phyloP scores from a whole-genome alignment of 192 early-diverging fungal species.

The Coemansia sp. region DNA sequence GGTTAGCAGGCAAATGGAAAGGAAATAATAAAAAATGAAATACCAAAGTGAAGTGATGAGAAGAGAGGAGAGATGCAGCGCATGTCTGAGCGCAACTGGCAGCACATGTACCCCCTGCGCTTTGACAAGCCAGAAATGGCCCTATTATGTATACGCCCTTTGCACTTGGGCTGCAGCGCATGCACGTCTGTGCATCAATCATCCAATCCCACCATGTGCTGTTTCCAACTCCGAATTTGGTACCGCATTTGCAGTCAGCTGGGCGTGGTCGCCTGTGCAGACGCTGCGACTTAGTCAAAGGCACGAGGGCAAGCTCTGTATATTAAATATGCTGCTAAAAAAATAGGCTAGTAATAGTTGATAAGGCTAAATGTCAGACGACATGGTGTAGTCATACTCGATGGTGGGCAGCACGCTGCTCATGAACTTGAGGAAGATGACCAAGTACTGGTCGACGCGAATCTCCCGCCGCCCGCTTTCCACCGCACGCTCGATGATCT shows the following conservation, averaged over 20 bases:
- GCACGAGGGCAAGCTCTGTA: neutral
- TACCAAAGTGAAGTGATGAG: neutral
- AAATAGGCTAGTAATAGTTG: neutral
- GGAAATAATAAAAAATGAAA: neutral
- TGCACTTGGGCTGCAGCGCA: conserved; percentile 9
- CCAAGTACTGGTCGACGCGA: conserved; percentile 92
- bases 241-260: neutral
- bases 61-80: conserved; percentile 5
- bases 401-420: conserved; percentile 94
- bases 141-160: neutral
- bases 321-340: neutral
- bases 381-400: conserved; percentile 96
- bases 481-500: conserved; percentile 76
- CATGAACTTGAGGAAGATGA: conserved; percentile 98
- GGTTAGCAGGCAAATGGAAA: neutral
- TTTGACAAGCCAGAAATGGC: conserved; percentile 14
- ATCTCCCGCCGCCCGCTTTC: conserved; percentile 65
- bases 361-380: conserved; percentile 58
- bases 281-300: conserved; percentile 3
- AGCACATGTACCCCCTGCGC: conserved; percentile 5
- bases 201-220: neutral
- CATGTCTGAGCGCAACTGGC: neutral
- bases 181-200: neutral
- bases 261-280: neutral
- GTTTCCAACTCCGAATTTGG: conserved; percentile 22